Base-by-base conservation (phyloP, 495 filamentous ascomycete species). In the Jackrogersella minutella region DNA sequence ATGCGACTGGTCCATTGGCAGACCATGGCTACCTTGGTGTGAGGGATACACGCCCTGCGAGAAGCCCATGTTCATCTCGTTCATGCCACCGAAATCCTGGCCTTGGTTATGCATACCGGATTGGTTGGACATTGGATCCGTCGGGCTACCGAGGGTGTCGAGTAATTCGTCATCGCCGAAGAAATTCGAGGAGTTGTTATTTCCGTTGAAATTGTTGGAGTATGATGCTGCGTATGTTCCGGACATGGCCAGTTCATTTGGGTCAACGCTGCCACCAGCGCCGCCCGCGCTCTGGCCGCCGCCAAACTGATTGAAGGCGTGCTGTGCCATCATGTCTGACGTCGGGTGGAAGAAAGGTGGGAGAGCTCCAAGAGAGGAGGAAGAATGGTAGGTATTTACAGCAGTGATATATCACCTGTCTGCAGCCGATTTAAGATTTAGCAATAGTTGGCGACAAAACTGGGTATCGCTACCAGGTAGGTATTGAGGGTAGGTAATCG, bases 241-340 rank as follows among this genome's bases (percentile, higher is more conserved):
- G 28, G 76, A 77, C 87, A 94, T 91, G 53, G 87, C 86, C 59
- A 99, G 82, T 44, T 95, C 91, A 43, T 90, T 94, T 2, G 95
- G 95, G 70, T 97, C 92, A 63, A 97, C 88, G 73, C 85, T 87
- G 44, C 78, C 78, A 26, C 81, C 84, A 36, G 61, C 66, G 44
- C 82, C 79, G 46, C 84, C 85, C 63, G 81, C 80, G 59, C 84
- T 84, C 66, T 86, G 84, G 53, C 82, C 81, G 68, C 78, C 77
- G 47, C 86, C 86, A 73, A 92, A 93, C 49, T 86, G 86, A 66
- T 82, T 77, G 70, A 87, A 89, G 57, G 73, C 69, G 75, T 90
- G 85, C 62, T 93, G 90, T 59, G 81, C 77, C 80, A 83, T 82
- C 40, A 47, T 52, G 47, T 75, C 54, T 50, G 57, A 44, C 49